Base-by-base conservation (phyloP, 257 asterid species). In the Nicotiana noctiflora region DNA sequence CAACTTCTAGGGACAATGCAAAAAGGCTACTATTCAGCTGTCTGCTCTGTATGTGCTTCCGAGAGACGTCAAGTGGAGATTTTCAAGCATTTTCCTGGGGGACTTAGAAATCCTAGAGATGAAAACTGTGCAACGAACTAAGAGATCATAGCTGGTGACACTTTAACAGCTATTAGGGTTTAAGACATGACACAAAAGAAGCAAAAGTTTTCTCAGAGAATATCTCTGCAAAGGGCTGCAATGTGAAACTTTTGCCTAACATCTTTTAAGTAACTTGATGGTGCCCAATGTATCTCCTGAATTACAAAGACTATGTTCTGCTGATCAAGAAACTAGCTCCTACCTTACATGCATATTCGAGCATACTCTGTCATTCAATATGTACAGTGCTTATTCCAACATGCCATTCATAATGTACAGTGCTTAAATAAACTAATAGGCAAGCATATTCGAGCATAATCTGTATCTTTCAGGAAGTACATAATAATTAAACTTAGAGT, bases 161-260 rank as follows among this genome's bases (percentile, higher is more conserved):
- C 77, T 40, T 44, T 40, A 68, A 40, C 3, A 25, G 34, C 32
- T 15, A 40, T 40, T 19, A 40, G n/a, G 76, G 55, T 67, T 40
- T 67, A 67, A 68, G 77, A 19, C 56, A 3, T 40, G 77, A 68
- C 44, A 68, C 56, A 40, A 67, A 68, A 68, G 77, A 68, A 40
- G 57, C 57, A n/a, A 40, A 51, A 40, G 27, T 27, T 40, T 68
- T 40, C 76, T 68, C 32, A 19, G 31, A 40, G 76, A 40, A 68
- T 51, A 40, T 68, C 12, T 68, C 27, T 32, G 18, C 53, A 11
- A 67, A 68, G 76, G 56, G 31, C 32, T 37, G 76, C 76, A 25
- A 40, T 68, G 55, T 68, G 15, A 19, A 40, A 40, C 18, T 40
- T 10, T 40, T 68, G 31, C 55, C 52, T 66, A 21, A 68, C 32